Conservation (phyloP, 2,329 filamentous ascomycete genomes). For the Curvularia eragrostidis region DNA sequence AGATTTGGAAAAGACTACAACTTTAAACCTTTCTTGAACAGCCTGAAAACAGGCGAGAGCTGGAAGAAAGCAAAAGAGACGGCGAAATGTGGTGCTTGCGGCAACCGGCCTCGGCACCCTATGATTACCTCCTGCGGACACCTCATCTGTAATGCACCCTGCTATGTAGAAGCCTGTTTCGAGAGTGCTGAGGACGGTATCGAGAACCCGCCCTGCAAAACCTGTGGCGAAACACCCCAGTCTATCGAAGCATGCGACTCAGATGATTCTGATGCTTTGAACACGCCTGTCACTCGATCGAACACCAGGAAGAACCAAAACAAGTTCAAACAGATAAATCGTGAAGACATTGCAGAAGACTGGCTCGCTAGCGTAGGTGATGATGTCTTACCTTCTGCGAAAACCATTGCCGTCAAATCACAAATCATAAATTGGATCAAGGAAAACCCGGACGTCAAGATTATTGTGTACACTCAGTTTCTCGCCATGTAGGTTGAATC, state of each 20-base stretch:
- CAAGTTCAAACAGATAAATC: slow-evolving; percentile 17
- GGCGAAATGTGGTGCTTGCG: slow-evolving; percentile 55
- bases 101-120: slow-evolving; percentile 46
- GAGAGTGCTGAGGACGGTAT: slow-evolving; percentile 31
- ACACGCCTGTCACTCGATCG: slow-evolving; percentile 24
- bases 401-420: slow-evolving; percentile 55
- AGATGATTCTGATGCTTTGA: slow-evolving; percentile 14
- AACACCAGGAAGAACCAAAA: slow-evolving; percentile 23
- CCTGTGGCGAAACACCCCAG: slow-evolving; percentile 43
- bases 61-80: slow-evolving; percentile 53
- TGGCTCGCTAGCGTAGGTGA: slow-evolving; percentile 51
- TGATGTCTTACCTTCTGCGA: slow-evolving; percentile 53
- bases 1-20: slow-evolving; percentile 49
- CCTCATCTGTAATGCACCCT: slow-evolving; percentile 60
- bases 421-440: slow-evolving; percentile 55
- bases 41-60: slow-evolving; percentile 41
- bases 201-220: slow-evolving; percentile 33
- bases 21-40: slow-evolving; percentile 52
- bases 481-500: slow-evolving; percentile 51
- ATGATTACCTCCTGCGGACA: slow-evolving; percentile 62
- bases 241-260: slow-evolving; percentile 30
- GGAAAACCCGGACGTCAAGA: slow-evolving; percentile 59
- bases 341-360: slow-evolving; percentile 43
- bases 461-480: slow-evolving; percentile 68
- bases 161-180: slow-evolving; percentile 49